phyloP scores from a whole-genome alignment of 176 grass and related monocot species.

The Coix lacrymajobi region DNA sequence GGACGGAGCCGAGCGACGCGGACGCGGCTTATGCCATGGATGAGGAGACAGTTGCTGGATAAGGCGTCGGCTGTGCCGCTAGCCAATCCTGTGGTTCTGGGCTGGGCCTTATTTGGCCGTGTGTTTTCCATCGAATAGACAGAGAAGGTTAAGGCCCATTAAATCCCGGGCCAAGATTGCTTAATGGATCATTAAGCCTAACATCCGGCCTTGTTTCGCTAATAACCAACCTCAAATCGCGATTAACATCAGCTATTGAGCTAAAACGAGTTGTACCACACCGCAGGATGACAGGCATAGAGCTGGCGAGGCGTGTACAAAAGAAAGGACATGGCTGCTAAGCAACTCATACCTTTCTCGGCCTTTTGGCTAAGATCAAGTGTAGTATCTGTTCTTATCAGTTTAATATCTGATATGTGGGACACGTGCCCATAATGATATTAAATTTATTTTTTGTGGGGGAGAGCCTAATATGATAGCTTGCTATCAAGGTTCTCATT shows the following conservation, averaged over 20 bases:
- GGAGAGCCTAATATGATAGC: not conserved
- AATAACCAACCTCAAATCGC: not conserved
- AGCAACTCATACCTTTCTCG: slow-evolving; percentile 46
- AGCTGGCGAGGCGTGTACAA: not conserved
- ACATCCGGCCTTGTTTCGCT: not conserved
- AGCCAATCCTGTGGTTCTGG: not conserved
- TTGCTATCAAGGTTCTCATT: not conserved
- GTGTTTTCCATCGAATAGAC: not conserved
- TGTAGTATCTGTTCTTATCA: slow-evolving; percentile 78
- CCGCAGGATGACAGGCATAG: no score
- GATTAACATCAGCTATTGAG: not conserved
- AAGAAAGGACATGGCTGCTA: not conserved
- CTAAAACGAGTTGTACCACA: not conserved
- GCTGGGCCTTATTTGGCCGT: not conserved
- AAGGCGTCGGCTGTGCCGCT: slow-evolving; percentile 9
- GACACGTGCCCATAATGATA: slow-evolving; percentile 7
- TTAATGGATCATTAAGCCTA: not conserved
- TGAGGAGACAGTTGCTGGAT: slow-evolving; percentile 20
- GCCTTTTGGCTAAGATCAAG: slow-evolving; percentile 70
- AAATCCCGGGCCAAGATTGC: not conserved
- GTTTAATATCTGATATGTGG: slow-evolving; percentile 75
- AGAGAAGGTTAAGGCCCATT: not conserved
- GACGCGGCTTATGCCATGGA: slow-evolving; percentile 21
- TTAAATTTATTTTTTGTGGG: slow-evolving; percentile 51
- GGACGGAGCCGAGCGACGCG: not conserved